phyloP scores from a whole-genome alignment of 73 alveolate species.

The Breviolum minutum region DNA sequence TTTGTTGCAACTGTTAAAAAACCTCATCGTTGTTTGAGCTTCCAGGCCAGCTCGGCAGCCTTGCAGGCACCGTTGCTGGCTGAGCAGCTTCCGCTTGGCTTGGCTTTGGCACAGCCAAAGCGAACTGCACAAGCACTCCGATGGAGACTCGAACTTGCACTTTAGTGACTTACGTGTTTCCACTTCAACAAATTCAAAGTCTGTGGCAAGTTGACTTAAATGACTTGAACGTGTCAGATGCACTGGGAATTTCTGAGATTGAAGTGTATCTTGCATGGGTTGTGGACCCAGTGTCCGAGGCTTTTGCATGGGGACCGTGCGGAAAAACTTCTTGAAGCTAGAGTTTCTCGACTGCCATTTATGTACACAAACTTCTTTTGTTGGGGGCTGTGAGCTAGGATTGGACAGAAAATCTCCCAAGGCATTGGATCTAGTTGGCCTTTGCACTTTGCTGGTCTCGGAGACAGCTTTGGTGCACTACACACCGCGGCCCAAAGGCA shows the following conservation, averaged over 20 bases:
- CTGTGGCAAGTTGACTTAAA: too few species aligned
- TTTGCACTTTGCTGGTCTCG: constrained; percentile 64
- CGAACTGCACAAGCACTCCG: constrained; percentile 14
- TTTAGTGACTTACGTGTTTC: too few species aligned
- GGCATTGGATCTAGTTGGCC: constrained; percentile 37
- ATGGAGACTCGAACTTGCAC: not conserved
- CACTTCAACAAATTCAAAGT: too few species aligned
- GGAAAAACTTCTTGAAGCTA: not conserved
- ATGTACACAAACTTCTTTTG: not conserved
- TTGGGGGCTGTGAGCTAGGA: not conserved
- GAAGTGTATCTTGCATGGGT: not conserved
- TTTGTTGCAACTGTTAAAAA: too few species aligned
- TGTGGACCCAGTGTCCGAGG: not conserved
- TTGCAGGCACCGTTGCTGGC: constrained; percentile 33
- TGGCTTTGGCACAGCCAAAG: not conserved
- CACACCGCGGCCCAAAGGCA: constrained; percentile 79
- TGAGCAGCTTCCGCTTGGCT: constrained; percentile 38
- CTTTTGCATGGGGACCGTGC: constrained; percentile 28
- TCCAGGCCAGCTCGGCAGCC: constrained; percentile 40
- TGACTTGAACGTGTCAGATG: too few species aligned
- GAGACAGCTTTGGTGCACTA: constrained; percentile 83
- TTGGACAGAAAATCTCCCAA: not conserved
- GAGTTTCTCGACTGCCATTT: not conserved
- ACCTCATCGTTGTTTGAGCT: not conserved
- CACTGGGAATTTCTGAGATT: too few species aligned